Evolutionary conservation across 179 eudicot species (phyloP), one percentile per base, ranked within the genome.

Genomic region (Spergularia azorica): DNA sequence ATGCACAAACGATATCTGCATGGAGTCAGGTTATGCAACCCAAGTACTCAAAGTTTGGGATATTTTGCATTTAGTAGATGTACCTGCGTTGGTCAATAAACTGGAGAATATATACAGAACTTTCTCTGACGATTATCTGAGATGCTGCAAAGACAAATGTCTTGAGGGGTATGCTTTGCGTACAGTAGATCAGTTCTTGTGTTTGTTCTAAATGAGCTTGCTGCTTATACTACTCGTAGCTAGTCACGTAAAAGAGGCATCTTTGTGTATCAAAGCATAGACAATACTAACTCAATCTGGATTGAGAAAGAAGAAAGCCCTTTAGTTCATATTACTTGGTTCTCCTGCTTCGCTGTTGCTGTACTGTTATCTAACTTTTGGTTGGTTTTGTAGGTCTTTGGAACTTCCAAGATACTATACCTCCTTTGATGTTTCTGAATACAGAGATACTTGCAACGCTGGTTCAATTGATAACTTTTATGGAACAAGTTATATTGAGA

Each of bases 41-140:
- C 97, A 92, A 78, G 85, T 88, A 54, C 73, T 92, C 74, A 92
- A 89, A 80, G 85, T 89, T 0, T 92, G 97, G 97, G 97, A 92
- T 79, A 73, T 92, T 73, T 39, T 92, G 76, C 88, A 86, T 13
- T 73, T 90, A 9, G 86, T 80, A 60, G 93, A 89, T 81, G 81
- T 89, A 14, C 67, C 90, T 4, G 84, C 80, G 75, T 80, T 90
- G 76, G 79, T 80, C 21, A 87, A 70, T 70, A 83, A 92, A 16
- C 89, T 92, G 55, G 95, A 90, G 20, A 80, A 76, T 58, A 67
- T 92, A 18, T 89, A 84, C 86, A 69, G 79, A 43, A 78, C 83
- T 73, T 92, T 77, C 80, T 82, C 89, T 0, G 88, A 83, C 54
- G 87, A 80, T 72, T 90, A 76, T 70, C 78, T 89, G 63, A 73